A percentile compares a stretch with the other conserved stretches of the same genome.
Conservation (phyloP, 2,329 filamentous ascomycete genomes). For the Pseudohalonectria lignicola region DNA sequence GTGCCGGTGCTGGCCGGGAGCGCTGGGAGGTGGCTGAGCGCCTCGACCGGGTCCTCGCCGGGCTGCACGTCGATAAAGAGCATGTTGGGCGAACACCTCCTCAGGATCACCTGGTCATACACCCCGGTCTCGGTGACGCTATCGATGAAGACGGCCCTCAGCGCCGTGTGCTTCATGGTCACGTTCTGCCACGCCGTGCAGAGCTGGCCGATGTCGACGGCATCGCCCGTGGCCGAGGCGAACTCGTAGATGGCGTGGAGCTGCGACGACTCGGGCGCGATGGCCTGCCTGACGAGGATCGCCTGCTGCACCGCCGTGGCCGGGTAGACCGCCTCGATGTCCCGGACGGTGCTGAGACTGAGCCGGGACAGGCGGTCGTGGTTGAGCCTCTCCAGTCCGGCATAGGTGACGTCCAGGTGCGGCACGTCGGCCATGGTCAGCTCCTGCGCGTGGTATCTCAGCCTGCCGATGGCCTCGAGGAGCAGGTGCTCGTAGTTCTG, state of each 20-base stretch:
- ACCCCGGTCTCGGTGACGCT: constrained; percentile 35
- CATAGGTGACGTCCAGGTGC: constrained; percentile 33
- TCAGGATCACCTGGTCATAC: constrained; percentile 38
- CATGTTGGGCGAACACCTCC: constrained; percentile 36
- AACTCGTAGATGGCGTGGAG: constrained; percentile 37
- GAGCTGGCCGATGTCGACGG: constrained; percentile 30
- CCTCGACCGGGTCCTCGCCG: constrained; percentile 23
- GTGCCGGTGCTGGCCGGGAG: constrained; percentile 21
- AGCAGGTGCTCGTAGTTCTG: constrained; percentile 33
- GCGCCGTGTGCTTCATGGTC: constrained; percentile 28
- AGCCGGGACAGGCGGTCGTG: constrained; percentile 26
- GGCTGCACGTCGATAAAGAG: constrained; percentile 37
- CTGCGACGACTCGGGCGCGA: constrained; percentile 28
- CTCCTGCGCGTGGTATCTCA: constrained; percentile 30
- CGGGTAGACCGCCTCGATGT: constrained; percentile 38
- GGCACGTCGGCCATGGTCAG: constrained; percentile 40
- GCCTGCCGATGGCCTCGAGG: constrained; percentile 28
- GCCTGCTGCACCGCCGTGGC: constrained; percentile 36
- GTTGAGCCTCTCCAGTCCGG: constrained; percentile 31
- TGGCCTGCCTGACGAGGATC: constrained; percentile 33
- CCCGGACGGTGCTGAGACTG: constrained; percentile 26
- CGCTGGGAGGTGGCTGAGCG: constrained; percentile 29
- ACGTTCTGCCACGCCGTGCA: constrained; percentile 40
- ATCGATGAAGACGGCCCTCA: constrained; percentile 39
- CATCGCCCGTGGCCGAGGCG: constrained; percentile 20